Conservation (phyloP, 495 filamentous ascomycete genomes). For the Aspergillus bertholletiae region DNA sequence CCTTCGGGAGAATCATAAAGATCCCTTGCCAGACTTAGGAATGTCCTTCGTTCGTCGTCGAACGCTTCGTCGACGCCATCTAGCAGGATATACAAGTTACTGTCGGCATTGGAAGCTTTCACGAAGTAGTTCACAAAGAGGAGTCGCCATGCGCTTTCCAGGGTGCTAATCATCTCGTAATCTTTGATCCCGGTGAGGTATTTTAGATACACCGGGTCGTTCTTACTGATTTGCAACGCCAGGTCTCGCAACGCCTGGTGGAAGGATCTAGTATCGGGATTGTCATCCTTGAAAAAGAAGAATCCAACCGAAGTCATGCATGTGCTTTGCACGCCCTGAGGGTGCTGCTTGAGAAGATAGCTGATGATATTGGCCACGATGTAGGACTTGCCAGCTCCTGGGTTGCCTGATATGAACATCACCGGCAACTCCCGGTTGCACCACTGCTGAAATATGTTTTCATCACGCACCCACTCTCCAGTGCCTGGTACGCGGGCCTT, state of each 20-base stretch:
- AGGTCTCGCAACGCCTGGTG: conserved; percentile 26
- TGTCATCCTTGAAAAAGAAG: conserved; percentile 34
- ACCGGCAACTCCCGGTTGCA: conserved; percentile 19
- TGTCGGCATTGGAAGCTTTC: conserved; percentile 8
- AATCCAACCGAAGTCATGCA: conserved; percentile 19
- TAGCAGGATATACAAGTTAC: conserved; percentile 25
- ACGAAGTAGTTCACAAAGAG: conserved; percentile 28
- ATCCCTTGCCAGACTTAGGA: conserved; percentile 18
- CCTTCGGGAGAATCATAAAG: not conserved
- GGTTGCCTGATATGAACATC: conserved; percentile 29
- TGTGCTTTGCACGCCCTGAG: not conserved
- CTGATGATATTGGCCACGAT: conserved; percentile 26
- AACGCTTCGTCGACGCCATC: conserved; percentile 35
- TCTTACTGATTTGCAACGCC: conserved; percentile 28
- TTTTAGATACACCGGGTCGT: conserved; percentile 26
- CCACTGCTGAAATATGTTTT: conserved; percentile 24
- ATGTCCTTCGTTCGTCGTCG: conserved; percentile 17
- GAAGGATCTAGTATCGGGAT: conserved; percentile 23
- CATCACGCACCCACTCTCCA: conserved; percentile 30
- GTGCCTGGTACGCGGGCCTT: conserved; percentile 24
- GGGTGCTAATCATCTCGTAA: conserved; percentile 19
- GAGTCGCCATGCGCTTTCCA: conserved; percentile 26
- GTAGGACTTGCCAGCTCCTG: conserved; percentile 33
- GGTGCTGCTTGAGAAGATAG: conserved; percentile 16
- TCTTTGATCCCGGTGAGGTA: conserved; percentile 14